Conservation (phyloP, 1,284 basidiomycete species). For the Apiotrichum brassicae region DNA sequence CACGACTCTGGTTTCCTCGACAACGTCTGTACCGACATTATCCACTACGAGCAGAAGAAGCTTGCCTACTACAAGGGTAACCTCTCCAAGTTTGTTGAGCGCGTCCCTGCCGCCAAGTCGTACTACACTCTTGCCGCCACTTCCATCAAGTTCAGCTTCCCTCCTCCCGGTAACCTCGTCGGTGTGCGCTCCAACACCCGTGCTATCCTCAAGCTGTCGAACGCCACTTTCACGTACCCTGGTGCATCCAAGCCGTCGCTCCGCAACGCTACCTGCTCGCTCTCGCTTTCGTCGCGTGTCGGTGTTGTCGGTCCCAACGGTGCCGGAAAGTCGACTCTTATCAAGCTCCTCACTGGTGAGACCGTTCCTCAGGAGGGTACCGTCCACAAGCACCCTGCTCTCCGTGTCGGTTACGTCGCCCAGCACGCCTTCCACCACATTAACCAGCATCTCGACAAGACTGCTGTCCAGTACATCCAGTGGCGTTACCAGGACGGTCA, state of each 20-base stretch:
- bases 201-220: conserved; percentile 87
- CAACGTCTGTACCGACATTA: conserved; percentile 91
- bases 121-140: conserved; percentile 96
- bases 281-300: conserved; percentile 87
- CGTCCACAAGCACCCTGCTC: conserved; percentile 91
- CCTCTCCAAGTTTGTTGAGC: conserved; percentile 82
- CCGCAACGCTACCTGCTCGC: conserved; percentile 80
- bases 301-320: conserved; percentile 95
- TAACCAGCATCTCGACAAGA: conserved; percentile 89
- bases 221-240: conserved; percentile 93
- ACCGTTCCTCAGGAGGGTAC: conserved; percentile 85
- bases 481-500: conserved; percentile 99
- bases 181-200: conserved; percentile 95
- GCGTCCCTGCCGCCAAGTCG: conserved; percentile 89
- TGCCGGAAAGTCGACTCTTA: conserved; percentile 85
- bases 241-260: conserved; percentile 77
- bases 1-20: conserved; percentile 98
- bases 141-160: conserved; percentile 94
- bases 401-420: conserved; percentile 95
- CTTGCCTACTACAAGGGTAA: conserved; percentile 94
- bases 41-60: conserved; percentile 97
- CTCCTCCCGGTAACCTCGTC: conserved; percentile 91
- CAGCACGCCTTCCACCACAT: conserved; percentile 97
- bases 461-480: conserved; percentile 90
- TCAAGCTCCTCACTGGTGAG: conserved; percentile 85